A percentile compares a stretch with the other conserved stretches of the same genome.
phyloP scores from a whole-genome alignment of 768 basidiomycete genomes.

The Kwoniella sp. region DNA sequence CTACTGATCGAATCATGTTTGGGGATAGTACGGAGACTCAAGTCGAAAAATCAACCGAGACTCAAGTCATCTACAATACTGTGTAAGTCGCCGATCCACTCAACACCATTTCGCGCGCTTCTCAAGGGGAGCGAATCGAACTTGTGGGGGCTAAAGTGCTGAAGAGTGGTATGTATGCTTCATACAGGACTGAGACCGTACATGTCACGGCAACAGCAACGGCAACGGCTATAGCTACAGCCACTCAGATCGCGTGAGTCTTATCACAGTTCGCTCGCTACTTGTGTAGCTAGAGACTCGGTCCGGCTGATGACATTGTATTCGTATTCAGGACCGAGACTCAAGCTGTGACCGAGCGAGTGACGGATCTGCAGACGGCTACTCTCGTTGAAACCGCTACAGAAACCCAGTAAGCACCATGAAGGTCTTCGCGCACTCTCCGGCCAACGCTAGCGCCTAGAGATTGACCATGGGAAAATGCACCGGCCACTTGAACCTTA shows the following conservation, averaged over 20 bases:
- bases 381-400: conserved; percentile 19
- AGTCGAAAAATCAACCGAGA: conserved; percentile 9
- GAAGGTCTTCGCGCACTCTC: neutral
- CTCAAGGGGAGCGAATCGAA: too few relatives aligned
- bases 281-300: neutral
- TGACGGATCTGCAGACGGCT: conserved; percentile 12
- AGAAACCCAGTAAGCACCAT: conserved; percentile 10
- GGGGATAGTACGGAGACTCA: conserved; percentile 4
- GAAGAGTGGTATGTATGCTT: neutral
- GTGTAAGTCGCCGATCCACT: neutral
- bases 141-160: neutral
- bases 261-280: too few relatives aligned
- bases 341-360: conserved; percentile 14
- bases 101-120: neutral
- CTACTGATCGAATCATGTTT: too few relatives aligned
- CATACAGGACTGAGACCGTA: conserved; percentile 10
- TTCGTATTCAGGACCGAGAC: conserved; percentile 8
- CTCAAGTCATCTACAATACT: conserved; percentile 8
- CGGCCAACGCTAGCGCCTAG: too few relatives aligned
- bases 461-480: too few relatives aligned
- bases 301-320: neutral
- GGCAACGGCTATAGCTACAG: neutral
- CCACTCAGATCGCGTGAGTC: conserved; percentile 12
- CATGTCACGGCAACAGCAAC: conserved; percentile 7
- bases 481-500: neutral